Evolutionary conservation across 345 rosid genomes (phyloP).

Genomic region (Carallia pectinifolia): DNA sequence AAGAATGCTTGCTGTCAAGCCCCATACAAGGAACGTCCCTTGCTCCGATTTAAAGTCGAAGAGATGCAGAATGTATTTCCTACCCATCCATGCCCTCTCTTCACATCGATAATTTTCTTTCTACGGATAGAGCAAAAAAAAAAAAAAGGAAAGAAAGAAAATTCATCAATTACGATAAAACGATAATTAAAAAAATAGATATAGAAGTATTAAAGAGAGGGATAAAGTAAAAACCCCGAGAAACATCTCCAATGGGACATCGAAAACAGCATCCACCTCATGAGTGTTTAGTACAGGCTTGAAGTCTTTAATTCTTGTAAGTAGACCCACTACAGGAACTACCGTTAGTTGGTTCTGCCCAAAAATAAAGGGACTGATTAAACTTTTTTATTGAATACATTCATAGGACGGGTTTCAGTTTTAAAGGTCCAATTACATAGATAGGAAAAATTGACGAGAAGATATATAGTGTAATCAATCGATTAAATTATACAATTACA

Average conservation of each 20-base stretch:
- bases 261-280: constrained; percentile 43
- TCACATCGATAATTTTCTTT: constrained; percentile 39
- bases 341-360: constrained; percentile 34
- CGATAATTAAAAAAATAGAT: background rate
- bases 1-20: constrained; percentile 41
- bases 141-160: too few species aligned
- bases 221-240: constrained; percentile 28
- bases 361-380: background rate
- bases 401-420: too few species aligned
- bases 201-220: background rate
- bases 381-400: too few species aligned
- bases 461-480: too few species aligned
- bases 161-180: too few species aligned
- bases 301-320: constrained; percentile 29
- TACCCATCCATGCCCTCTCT: constrained; percentile 35
- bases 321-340: constrained; percentile 39
- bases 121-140: background rate
- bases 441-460: too few species aligned
- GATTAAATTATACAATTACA: too few species aligned
- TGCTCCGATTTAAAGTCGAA: constrained; percentile 23
- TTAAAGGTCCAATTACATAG: too few species aligned
- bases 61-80: constrained; percentile 28
- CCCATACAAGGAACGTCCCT: constrained; percentile 22
- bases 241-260: constrained; percentile 44
- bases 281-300: constrained; percentile 27